These are phyloP conservation scores for Pestalotiopsis sp. DNA, from an alignment of 2,329 filamentous ascomycete species.

Conservation along the genomic window DNA sequence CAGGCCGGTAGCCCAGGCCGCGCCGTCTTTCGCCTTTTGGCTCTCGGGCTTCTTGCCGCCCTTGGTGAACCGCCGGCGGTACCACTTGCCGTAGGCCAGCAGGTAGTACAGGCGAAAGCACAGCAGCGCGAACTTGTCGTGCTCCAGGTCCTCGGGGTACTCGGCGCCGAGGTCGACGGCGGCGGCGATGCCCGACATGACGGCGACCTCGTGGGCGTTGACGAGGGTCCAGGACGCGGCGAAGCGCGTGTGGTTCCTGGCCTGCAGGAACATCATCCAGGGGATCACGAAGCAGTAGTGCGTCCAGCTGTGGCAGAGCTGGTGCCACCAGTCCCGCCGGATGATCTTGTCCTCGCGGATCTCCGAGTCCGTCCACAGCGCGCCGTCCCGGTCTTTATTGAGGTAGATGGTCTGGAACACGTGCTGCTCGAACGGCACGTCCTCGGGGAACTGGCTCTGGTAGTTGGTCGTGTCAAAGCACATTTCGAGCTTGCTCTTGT, in stretches of 20 bases:
- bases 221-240: constrained; percentile 69
- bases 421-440: constrained; percentile 39
- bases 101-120: constrained; percentile 66
- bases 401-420: constrained; percentile 56
- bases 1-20: constrained; percentile 57
- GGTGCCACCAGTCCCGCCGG: constrained; percentile 64
- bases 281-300: constrained; percentile 65
- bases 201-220: constrained; percentile 69
- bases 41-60: constrained; percentile 20
- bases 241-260: constrained; percentile 61
- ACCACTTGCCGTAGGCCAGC: constrained; percentile 64
- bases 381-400: constrained; percentile 56
- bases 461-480: constrained; percentile 59
- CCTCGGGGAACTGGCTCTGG: constrained; percentile 62
- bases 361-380: constrained; percentile 56
- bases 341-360: constrained; percentile 59
- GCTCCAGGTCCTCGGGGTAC: constrained; percentile 65
- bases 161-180: constrained; percentile 68
- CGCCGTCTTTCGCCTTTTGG: constrained; percentile 49
- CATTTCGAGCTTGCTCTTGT: constrained; percentile 57
- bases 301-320: constrained; percentile 61
- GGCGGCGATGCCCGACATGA: constrained; percentile 69
- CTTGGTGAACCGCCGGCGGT: constrained; percentile 41
- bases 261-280: constrained; percentile 69
- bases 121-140: constrained; percentile 64